Conservation (phyloP, 2,329 filamentous ascomycete species). For the Cladorrhinum sp. region DNA sequence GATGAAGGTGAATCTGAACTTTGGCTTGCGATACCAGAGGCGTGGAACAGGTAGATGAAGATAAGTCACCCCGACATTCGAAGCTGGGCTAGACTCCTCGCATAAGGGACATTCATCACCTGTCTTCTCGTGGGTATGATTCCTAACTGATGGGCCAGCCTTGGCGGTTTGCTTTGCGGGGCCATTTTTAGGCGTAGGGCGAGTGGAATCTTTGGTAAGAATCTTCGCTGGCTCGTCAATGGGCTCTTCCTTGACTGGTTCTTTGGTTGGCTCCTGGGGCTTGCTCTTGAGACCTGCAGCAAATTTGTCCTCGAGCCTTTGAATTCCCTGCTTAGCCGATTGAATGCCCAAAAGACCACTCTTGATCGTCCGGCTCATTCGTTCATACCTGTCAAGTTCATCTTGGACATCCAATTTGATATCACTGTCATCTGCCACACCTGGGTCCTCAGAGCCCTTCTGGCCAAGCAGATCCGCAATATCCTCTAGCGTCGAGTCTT, state of each 20-base stretch:
- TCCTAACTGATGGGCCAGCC: neutral
- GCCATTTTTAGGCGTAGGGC: neutral
- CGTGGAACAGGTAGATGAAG: conserved; percentile 45
- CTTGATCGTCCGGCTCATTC: conserved; percentile 52
- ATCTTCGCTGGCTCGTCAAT: neutral
- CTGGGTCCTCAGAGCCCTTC: conserved; percentile 1
- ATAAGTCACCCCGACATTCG: conserved; percentile 32
- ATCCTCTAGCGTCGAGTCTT: conserved; percentile 59
- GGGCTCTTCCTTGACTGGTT: conserved; percentile 19
- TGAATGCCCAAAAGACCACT: conserved; percentile 52
- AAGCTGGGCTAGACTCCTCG: conserved; percentile 4
- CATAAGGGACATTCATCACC: conserved; percentile 18
- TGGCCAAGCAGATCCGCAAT: conserved; percentile 49
- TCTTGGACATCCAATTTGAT: conserved; percentile 33
- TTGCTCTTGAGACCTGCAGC: conserved; percentile 56
- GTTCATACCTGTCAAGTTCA: conserved; percentile 44
- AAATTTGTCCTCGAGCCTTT: conserved; percentile 55
- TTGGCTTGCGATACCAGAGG: conserved; percentile 44
- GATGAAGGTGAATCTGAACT: conserved; percentile 47
- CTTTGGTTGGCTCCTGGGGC: conserved; percentile 39
- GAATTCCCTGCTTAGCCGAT: conserved; percentile 55
- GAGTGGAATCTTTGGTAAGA: conserved; percentile 17
- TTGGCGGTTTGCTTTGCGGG: neutral
- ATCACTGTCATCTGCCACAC: conserved; percentile 15
- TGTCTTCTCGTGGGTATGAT: neutral